These are phyloP conservation scores for Hansenula lynferdii DNA, from an alignment of 1,139 yeast genomes.

Conservation along the genomic window DNA sequence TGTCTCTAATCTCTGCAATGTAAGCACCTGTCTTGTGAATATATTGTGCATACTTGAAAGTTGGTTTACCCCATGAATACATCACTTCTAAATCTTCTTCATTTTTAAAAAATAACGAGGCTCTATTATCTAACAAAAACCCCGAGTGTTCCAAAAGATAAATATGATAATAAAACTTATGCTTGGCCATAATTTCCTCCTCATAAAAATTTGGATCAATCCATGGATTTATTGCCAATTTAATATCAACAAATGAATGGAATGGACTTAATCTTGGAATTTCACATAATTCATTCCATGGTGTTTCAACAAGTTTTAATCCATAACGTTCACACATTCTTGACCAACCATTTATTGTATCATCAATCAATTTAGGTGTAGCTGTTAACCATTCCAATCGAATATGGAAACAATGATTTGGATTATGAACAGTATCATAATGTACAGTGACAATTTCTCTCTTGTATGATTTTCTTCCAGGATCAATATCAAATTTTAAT, in stretches of 20 bases:
- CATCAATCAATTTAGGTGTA: conserved; percentile 86
- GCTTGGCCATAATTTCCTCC: conserved; percentile 33
- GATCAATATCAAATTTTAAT: conserved; percentile 73
- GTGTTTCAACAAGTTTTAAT: conserved; percentile 81
- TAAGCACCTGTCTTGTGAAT: conserved; percentile 87
- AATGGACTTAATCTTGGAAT: conserved; percentile 79
- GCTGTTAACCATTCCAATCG: conserved; percentile 91
- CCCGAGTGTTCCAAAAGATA: conserved; percentile 64
- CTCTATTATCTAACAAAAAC: conserved; percentile 77
- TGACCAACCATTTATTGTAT: conserved; percentile 76
- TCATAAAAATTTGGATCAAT: conserved; percentile 46
- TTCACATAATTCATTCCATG: conserved; percentile 81
- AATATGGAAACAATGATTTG: conserved; percentile 91
- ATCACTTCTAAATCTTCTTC: conserved; percentile 53
- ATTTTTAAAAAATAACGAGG: conserved; percentile 52
- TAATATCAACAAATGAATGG: conserved; percentile 74
- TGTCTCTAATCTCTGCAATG: conserved; percentile 80
- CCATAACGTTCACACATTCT: conserved; percentile 86
- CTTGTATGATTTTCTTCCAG: conserved; percentile 62
- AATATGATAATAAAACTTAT: conserved; percentile 55
- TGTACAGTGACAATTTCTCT: conserved; percentile 81
- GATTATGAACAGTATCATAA: conserved; percentile 89
- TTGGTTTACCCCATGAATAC: conserved; percentile 91
- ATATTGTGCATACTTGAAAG: conserved; percentile 80
- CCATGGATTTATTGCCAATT: conserved; percentile 66